These are phyloP conservation scores for Tolypocladium cylindrosporum DNA, from an alignment of 2,329 filamentous ascomycete genomes.

Conservation along the genomic window DNA sequence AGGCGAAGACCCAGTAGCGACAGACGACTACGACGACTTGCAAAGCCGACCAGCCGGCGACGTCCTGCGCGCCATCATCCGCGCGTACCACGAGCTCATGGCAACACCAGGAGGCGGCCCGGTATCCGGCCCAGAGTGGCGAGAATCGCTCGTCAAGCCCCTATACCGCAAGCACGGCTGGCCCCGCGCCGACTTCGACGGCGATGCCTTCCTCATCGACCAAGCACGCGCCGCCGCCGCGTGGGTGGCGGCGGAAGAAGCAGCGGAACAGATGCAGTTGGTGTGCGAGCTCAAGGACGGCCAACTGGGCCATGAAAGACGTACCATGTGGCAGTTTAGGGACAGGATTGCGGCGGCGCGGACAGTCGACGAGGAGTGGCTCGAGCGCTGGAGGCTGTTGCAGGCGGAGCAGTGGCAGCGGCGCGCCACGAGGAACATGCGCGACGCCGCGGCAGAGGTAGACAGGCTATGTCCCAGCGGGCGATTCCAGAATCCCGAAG, in stretches of 20 bases:
- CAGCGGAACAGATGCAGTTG: not conserved
- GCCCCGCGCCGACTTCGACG: slow-evolving; percentile 9
- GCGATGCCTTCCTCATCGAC: slow-evolving; percentile 8
- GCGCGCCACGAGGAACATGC: not conserved
- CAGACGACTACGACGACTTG: not conserved
- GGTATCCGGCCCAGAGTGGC: slow-evolving; percentile 1
- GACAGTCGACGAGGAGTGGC: not conserved
- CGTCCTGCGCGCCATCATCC: not conserved
- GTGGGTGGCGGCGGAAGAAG: not conserved
- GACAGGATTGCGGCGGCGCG: not conserved
- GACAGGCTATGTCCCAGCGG: not conserved
- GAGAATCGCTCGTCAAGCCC: not conserved
- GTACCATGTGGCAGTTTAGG: not conserved
- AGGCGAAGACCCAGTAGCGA: not conserved
- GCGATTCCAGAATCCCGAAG: not conserved
- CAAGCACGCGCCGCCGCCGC: not conserved
- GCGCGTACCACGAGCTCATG: not conserved
- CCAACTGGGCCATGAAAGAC: not conserved
- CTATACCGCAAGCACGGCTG: slow-evolving; percentile 12
- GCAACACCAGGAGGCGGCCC: not conserved
- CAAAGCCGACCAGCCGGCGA: not conserved
- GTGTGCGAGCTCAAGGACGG: not conserved
- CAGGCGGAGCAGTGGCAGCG: not conserved
- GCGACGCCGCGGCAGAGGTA: not conserved
- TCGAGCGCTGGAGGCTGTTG: not conserved